Base-by-base conservation (phyloP, 2,329 filamentous ascomycete species). In the Claviceps citrina region DNA sequence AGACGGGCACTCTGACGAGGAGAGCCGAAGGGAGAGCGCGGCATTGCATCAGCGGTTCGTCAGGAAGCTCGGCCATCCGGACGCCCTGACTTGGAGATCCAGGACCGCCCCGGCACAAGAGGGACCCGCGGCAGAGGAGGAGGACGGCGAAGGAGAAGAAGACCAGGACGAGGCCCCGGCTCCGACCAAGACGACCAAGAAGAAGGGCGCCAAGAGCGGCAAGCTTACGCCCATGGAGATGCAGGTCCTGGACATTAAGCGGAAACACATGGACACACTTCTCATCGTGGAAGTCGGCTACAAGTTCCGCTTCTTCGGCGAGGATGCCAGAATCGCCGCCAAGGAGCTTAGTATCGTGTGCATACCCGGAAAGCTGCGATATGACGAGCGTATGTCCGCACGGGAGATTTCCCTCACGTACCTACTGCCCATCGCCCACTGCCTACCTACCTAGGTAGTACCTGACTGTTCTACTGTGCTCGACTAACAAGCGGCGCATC, bases 251-350 rank as follows among this genome's bases (percentile, higher is more conserved):
- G 87, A 93, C 15, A 93, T 98, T 59, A 98, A 98, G 63, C 72
- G 78, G 44, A 84, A 89, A 50, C 79, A 96, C 55, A 71, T 85
- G 64, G 91, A 96, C 55, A 91, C 89, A 0, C 53, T 98, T 16
- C 68, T 98, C 40, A 82, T 96, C 10, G 78, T 96, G 39, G 89
- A 98, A 57, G 91, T 96, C 7, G 91, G 91, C 38, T 98, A 98
- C 64, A 98, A 98, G 57, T 98, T 93, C 62, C 79, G 83, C 26
- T 94, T 98, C 64, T 94, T 94, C 54, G 91, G 91, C 9, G 89
- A 96, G 53, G 91, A 98, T 64, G 91, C 91, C 7, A 75, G 86
- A 39, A 74, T 77, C 40, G 91, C 89, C 4, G 84, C 87, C 10
- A 93, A 89, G 58, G 85, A 89, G 56, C 68, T 98, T 36, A 83